phyloP scores from a whole-genome alignment of 768 basidiomycete genomes.

The Pleurotus pulmonarius region DNA sequence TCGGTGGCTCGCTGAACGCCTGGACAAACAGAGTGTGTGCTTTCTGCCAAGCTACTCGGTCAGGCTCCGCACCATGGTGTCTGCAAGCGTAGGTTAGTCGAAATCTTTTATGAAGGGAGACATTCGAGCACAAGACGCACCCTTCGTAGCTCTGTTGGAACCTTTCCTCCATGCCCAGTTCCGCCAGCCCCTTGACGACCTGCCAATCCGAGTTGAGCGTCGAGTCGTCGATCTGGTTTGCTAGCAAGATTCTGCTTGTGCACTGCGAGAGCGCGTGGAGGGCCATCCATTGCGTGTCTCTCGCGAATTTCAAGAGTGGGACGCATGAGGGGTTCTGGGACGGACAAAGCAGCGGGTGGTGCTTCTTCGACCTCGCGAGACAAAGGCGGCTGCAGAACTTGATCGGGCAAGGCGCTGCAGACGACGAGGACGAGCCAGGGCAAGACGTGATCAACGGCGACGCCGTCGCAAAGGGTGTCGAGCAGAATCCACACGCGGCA shows the following conservation, averaged over 20 bases:
- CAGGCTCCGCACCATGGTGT: conserved; percentile 43
- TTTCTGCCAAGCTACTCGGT: conserved; percentile 63
- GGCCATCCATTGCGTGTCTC: conserved; percentile 67
- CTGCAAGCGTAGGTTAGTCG: neutral
- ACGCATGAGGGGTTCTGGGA: conserved; percentile 67
- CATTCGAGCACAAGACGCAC: conserved; percentile 20
- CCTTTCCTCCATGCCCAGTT: conserved; percentile 72
- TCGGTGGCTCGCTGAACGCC: conserved; percentile 60
- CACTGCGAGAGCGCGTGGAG: conserved; percentile 70
- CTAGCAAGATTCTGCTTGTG: conserved; percentile 59
- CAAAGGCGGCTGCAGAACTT: conserved; percentile 84
- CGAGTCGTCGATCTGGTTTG: conserved; percentile 41
- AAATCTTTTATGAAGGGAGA: neutral
- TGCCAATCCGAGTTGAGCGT: conserved; percentile 48
- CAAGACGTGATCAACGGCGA: conserved; percentile 51
- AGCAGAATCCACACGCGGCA: conserved; percentile 69
- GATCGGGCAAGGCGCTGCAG: conserved; percentile 45
- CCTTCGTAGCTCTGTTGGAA: conserved; percentile 46
- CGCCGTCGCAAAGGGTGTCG: conserved; percentile 51
- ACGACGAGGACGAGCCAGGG: conserved; percentile 35
- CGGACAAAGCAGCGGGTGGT: conserved; percentile 72
- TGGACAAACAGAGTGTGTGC: conserved; percentile 54
- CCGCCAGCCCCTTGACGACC: conserved; percentile 60
- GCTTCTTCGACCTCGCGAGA: conserved; percentile 54
- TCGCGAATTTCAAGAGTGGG: conserved; percentile 57